These are phyloP conservation scores for Cadophora sp. DNA, from an alignment of 2,329 filamentous ascomycete genomes.

Conservation along the genomic window DNA sequence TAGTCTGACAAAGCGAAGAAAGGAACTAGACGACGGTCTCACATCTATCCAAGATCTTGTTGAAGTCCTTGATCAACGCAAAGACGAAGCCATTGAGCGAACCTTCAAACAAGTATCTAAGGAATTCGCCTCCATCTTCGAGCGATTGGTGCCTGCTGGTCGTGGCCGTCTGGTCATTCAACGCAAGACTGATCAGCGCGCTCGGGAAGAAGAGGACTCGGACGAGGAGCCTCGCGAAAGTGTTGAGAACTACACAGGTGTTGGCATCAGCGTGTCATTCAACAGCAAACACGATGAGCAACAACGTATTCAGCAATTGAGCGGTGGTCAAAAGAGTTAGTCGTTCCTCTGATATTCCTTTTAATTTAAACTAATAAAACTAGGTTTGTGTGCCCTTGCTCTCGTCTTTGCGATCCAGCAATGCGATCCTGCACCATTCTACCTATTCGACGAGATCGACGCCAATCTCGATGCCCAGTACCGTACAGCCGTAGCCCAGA, in stretches of 20 bases:
- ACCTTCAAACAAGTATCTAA: conserved; percentile 98
- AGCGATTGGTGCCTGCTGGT: conserved; percentile 92
- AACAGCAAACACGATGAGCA: conserved; percentile 99
- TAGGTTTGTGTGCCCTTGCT: conserved; percentile 92
- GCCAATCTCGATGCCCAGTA: conserved; percentile 98
- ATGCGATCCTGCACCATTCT: conserved; percentile 96
- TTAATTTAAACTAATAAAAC: conserved; percentile 37
- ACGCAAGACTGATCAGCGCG: conserved; percentile 78
- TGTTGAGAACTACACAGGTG: conserved; percentile 95
- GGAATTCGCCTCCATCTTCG: conserved; percentile 92
- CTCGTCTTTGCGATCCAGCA: conserved; percentile 99
- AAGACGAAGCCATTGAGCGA: conserved; percentile 97
- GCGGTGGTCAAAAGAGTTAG: conserved; percentile 96
- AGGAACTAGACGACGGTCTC: conserved; percentile 87
- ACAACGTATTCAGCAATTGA: conserved; percentile 96
- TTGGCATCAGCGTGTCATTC: conserved; percentile 97
- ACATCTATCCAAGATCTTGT: conserved; percentile 91
- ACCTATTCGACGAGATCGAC: conserved; percentile 99
- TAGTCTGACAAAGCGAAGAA: conserved; percentile 80
- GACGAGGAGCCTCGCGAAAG: conserved; percentile 71
- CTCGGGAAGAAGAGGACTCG: conserved; percentile 69
- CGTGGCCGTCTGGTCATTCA: conserved; percentile 93
- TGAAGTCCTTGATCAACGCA: conserved; percentile 88
- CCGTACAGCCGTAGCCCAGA: conserved; percentile 89
- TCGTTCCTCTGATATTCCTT: conserved; percentile 37